Conservation (phyloP, 2,329 filamentous ascomycete species). For the Dactylellina cionopaga region DNA sequence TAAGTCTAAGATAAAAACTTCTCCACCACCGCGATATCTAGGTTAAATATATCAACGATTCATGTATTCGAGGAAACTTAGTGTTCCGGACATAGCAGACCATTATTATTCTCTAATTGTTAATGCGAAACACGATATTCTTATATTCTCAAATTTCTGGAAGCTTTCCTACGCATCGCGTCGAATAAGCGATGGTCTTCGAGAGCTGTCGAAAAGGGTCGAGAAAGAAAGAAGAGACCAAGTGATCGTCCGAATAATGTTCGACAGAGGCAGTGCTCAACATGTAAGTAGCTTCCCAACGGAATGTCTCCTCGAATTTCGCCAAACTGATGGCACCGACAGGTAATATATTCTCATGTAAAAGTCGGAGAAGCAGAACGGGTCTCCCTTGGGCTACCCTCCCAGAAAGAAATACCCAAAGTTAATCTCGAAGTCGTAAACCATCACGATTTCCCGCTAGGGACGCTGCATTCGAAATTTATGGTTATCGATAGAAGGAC, state of each 20-base stretch:
- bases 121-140: conserved; percentile 19
- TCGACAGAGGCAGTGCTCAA: conserved; percentile 23
- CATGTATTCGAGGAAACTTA: too few relatives aligned
- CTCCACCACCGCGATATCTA: background rate
- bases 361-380: conserved; percentile 16
- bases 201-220: conserved; percentile 4
- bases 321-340: background rate
- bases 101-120: conserved; percentile 41
- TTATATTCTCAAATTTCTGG: conserved; percentile 49
- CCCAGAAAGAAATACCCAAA: conserved; percentile 26
- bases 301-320: too few relatives aligned
- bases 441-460: conserved; percentile 42
- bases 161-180: conserved; percentile 25
- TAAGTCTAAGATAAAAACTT: background rate
- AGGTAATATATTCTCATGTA: conserved; percentile 22
- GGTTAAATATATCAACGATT: background rate
- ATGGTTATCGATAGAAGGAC: conserved; percentile 36
- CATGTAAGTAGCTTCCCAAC: conserved; percentile 10
- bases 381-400: conserved; percentile 18
- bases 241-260: conserved; percentile 30
- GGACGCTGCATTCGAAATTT: conserved; percentile 46
- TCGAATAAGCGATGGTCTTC: conserved; percentile 23
- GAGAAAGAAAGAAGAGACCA: background rate
- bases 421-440: conserved; percentile 39
- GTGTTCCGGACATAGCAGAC: conserved; percentile 37